Evolutionary conservation across 2,329 filamentous ascomycete genomes (phyloP).

Genomic region (Periconia sp.): DNA sequence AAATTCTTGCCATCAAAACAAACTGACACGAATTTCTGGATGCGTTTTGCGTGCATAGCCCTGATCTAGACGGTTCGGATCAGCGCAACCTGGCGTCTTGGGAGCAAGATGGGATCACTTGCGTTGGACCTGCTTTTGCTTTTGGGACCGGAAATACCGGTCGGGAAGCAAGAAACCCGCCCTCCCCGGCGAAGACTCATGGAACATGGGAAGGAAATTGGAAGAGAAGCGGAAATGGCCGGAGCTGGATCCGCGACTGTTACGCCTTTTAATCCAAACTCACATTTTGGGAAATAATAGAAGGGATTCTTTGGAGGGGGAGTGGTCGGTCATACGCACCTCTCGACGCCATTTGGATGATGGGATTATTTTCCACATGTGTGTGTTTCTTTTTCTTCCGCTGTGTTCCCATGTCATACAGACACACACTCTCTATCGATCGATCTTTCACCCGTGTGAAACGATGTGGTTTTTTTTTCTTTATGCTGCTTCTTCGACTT

Average conservation of each 20-base stretch:
- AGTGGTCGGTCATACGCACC: background rate
- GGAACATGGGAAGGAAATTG: background rate
- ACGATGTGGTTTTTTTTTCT: too few relatives aligned
- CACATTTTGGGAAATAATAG: background rate
- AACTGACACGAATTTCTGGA: conserved; percentile 13
- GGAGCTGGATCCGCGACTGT: conserved; percentile 2
- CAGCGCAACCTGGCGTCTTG: conserved; percentile 27
- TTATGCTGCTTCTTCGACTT: too few relatives aligned
- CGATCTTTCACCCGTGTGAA: too few relatives aligned
- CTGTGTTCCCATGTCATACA: too few relatives aligned
- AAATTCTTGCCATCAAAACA: conserved; percentile 18
- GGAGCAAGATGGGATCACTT: conserved; percentile 12
- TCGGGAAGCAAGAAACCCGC: background rate
- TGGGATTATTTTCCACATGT: too few relatives aligned
- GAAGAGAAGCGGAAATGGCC: conserved; percentile 1
- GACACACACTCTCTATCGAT: too few relatives aligned
- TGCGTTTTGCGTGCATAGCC: conserved; percentile 31
- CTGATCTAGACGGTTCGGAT: conserved; percentile 21
- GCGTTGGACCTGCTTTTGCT: background rate
- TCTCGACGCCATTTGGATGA: conserved; percentile 2
- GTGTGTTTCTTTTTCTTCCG: background rate
- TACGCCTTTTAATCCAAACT: background rate
- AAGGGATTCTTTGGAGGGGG: background rate
- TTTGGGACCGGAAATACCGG: background rate
- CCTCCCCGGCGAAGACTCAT: background rate